Evolutionary conservation across 495 filamentous ascomycete genomes (phyloP).

Genomic region (Pseudotulostoma volvatum): DNA sequence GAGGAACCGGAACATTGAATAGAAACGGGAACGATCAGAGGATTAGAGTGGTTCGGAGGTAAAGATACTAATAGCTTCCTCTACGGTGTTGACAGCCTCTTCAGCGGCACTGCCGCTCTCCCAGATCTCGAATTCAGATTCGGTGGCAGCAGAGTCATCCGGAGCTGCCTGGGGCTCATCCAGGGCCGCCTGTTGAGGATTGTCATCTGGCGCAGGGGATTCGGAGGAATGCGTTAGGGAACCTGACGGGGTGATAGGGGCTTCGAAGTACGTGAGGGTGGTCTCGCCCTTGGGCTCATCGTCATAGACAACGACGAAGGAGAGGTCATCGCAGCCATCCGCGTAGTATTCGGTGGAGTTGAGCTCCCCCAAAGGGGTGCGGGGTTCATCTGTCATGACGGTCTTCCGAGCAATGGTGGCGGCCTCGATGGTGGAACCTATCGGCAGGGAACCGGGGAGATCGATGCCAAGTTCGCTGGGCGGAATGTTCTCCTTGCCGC

Average conservation of each 20-base stretch:
- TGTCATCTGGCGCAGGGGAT: slow-evolving; percentile 10
- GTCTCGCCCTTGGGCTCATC: slow-evolving; percentile 29
- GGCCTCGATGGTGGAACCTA: slow-evolving; percentile 9
- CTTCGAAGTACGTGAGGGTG: slow-evolving; percentile 9
- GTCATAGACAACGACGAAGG: slow-evolving; percentile 39
- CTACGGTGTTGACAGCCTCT: no score
- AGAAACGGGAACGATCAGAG: no score
- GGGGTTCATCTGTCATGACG: slow-evolving; percentile 37
- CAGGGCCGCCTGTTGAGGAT: not conserved
- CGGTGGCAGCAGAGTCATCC: slow-evolving; percentile 4
- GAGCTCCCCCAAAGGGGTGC: slow-evolving; percentile 56
- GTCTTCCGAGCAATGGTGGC: slow-evolving; percentile 15
- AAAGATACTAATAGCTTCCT: no score
- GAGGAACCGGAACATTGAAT: no score
- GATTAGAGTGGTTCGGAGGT: no score
- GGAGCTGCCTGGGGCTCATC: not conserved
- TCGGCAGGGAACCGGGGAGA: no score
- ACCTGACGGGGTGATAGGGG: slow-evolving; percentile 9
- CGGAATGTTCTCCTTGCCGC: slow-evolving; percentile 87
- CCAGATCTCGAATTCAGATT: slow-evolving; percentile 38
- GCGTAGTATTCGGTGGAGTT: slow-evolving; percentile 57
- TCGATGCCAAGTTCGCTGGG: slow-evolving; percentile 21
- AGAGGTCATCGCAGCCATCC: slow-evolving; percentile 45
- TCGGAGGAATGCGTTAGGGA: slow-evolving; percentile 20
- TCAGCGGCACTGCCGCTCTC: slow-evolving; percentile 45